Conservation (phyloP, 192 early-diverging fungal species). For the Allomyces arbusculus region DNA sequence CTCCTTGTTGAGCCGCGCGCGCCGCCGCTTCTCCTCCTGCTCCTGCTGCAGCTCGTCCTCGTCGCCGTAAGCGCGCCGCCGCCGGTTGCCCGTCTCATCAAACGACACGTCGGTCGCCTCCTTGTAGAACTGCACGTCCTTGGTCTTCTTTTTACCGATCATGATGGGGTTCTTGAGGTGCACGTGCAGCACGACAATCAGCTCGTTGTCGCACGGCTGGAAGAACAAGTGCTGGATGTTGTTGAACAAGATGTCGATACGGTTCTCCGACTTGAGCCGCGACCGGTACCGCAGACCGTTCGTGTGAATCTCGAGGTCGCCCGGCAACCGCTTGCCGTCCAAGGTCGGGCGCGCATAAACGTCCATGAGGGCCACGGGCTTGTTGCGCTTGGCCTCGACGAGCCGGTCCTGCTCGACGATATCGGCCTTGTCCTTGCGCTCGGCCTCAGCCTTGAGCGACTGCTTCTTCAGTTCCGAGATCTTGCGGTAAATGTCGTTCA, state of each 20-base stretch:
- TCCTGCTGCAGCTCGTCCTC: constrained; percentile 95
- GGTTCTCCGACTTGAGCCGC: constrained; percentile 45
- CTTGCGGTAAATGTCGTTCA: constrained; percentile 64
- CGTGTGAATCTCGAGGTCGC: constrained; percentile 88
- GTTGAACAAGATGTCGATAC: constrained; percentile 75
- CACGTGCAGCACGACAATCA: constrained; percentile 84
- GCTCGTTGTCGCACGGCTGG: constrained; percentile 93
- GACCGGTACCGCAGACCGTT: constrained; percentile 89
- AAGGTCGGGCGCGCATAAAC: constrained; percentile 79
- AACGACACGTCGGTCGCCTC: constrained; percentile 85
- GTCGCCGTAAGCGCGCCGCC: constrained; percentile 78
- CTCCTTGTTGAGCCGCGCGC: constrained; percentile 71
- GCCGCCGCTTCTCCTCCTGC: constrained; percentile 76
- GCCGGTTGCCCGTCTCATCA: constrained; percentile 91
- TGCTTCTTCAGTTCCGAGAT: constrained; percentile 87
- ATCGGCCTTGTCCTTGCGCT: constrained; percentile 86
- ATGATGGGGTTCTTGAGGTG: constrained; percentile 94
- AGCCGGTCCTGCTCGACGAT: constrained; percentile 87
- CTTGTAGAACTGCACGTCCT: constrained; percentile 96
- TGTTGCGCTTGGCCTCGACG: constrained; percentile 46
- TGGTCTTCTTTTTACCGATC: constrained; percentile 92
- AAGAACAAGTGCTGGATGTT: constrained; percentile 96
- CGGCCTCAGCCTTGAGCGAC: constrained; percentile 75
- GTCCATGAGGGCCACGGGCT: constrained; percentile 62
- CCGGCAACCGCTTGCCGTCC: constrained; percentile 75